Evolutionary conservation across 345 rosid genomes (phyloP).

Genomic region (Hypericum androsaemum): DNA sequence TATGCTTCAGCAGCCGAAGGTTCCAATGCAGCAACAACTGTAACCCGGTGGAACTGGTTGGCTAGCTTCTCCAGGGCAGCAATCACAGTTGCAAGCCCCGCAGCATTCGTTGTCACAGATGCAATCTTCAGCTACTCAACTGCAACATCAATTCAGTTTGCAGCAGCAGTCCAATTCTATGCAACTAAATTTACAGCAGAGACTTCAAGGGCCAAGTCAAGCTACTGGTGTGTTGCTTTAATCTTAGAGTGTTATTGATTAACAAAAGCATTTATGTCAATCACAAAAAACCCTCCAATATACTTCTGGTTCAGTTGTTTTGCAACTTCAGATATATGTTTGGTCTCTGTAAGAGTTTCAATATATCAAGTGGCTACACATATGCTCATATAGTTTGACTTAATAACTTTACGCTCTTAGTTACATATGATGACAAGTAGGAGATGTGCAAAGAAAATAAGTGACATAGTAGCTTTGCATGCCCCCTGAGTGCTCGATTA

Average conservation of each 20-base stretch:
- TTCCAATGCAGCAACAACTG: conserved; percentile 47
- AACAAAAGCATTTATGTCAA: conserved; percentile 75
- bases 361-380: conserved; percentile 2
- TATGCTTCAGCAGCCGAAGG: conserved; percentile 64
- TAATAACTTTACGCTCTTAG: no score
- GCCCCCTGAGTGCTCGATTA: no score
- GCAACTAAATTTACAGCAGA: conserved; percentile 66
- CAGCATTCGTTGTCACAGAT: conserved; percentile 78
- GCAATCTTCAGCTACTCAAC: conserved; percentile 52
- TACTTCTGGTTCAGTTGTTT: conserved; percentile 56
- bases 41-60: conserved; percentile 50
- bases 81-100: conserved; percentile 46
- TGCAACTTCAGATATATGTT: not conserved
- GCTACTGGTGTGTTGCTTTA: conserved; percentile 63
- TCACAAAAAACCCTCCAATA: conserved; percentile 63
- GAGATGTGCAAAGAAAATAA: no score
- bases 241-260: conserved; percentile 68
- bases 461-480: no score
- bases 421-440: no score
- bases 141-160: conserved; percentile 67
- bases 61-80: conserved; percentile 69
- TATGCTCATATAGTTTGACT: not conserved
- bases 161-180: conserved; percentile 59
- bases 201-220: conserved; percentile 63
- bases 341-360: not conserved